Base-by-base conservation (phyloP, 805 yeast genomes). In the Priceomyces melissophilus region DNA sequence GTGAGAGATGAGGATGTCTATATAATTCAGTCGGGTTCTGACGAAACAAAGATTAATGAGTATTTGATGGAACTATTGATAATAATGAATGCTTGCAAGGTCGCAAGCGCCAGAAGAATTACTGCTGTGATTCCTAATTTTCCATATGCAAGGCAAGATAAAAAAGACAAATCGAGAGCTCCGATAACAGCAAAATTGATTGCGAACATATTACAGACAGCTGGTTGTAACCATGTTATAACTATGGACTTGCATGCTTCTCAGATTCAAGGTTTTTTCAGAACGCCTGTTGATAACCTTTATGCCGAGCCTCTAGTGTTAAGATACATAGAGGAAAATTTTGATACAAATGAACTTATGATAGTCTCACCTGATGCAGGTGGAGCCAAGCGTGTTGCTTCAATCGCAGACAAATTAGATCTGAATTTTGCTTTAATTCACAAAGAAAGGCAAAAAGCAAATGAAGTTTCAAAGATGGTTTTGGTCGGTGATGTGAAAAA, bases 181-280 rank as follows among this genome's bases (percentile, higher is more conserved):
- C 91, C 91, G 39, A 84, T 86, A 49, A 84, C 93, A 11, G 93
- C 93, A 34, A 86, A 86, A 61, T 71, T 86, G 48, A 81, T 86
- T 77, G 93, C 95, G 13, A 85, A 86, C 55, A 75, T 86, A 79
- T 64, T 86, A 41, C 81, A 85, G 23, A 82, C 91, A 11, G 90
- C 93, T 10, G 95, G 95, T 2, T 86, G 91, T 62, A 81, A 84
- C 55, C 95, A 86, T 61, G 87, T 86, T 15, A 85, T 86, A 53
- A 86, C 95, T 14, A 82, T 86, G 90, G 95, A 86, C 58, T 64
- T 86, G 49, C 95, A 86, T 57, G 93, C 93, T n/a, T 81, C 90
- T 15, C 95, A 86, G 59, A 86, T 86, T 52, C 95, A 86, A 64
- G 95, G 95, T 6, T 86, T 86, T 55, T 86, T 86, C 52, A 81